Percentiles rank a stretch among this genome's conserved stretches.
Conservation (phyloP, 257 asterid genomes). For the Echites panduratus region DNA sequence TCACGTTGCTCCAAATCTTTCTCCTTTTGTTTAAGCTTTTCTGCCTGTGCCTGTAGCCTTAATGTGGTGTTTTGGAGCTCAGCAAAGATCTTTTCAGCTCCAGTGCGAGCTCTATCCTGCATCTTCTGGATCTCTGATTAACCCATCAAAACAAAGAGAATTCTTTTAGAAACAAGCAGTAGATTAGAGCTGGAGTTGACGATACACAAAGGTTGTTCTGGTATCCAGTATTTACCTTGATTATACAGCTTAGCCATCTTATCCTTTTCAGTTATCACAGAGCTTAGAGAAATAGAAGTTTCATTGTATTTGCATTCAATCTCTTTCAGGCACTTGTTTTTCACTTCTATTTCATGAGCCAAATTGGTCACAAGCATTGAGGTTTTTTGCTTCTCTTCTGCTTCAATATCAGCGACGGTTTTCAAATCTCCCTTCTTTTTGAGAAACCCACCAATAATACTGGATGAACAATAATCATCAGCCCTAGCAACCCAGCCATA, state of each 20-base stretch:
- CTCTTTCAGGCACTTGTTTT: constrained; percentile 24
- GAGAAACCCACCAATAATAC: constrained; percentile 44
- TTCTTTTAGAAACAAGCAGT: neutral
- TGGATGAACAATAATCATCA: constrained; percentile 43
- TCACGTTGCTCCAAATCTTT: constrained; percentile 38
- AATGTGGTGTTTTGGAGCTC: constrained; percentile 26
- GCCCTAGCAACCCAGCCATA: constrained; percentile 61
- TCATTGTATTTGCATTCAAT: constrained; percentile 43
- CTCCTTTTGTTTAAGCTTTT: constrained; percentile 28
- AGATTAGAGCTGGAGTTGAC: neutral
- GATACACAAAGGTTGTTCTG: neutral
- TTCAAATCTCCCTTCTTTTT: constrained; percentile 61
- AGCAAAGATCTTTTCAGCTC: constrained; percentile 19
- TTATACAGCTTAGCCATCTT: constrained; percentile 31
- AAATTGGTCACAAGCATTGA: constrained; percentile 26
- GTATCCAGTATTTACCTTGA: constrained; percentile 26
- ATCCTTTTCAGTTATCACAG: constrained; percentile 31
- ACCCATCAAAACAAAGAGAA: neutral
- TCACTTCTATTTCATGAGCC: constrained; percentile 24
- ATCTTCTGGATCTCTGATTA: constrained; percentile 10
- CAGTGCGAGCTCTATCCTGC: constrained; percentile 28
- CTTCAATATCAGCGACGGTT: constrained; percentile 40
- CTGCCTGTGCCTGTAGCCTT: constrained; percentile 28
- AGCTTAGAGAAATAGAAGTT: constrained; percentile 25
- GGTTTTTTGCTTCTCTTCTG: constrained; percentile 33